Conservation (phyloP, 805 yeast species). For the Dipodascus geniculatus region DNA sequence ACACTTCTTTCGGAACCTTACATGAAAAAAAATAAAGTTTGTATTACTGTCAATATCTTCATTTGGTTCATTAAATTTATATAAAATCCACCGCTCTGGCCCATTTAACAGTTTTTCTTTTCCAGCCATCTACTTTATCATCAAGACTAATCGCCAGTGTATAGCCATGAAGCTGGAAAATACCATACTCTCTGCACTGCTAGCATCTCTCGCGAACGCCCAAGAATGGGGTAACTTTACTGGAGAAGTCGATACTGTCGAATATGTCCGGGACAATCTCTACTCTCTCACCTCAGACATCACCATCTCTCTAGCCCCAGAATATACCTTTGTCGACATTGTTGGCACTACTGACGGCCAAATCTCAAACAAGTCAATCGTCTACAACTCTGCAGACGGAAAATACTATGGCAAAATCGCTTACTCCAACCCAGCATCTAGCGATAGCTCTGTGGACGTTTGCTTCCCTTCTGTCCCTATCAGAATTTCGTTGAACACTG, state of each 20-base stretch:
- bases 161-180: background rate
- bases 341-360: background rate
- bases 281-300: background rate
- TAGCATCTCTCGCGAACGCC: background rate
- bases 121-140: background rate
- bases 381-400: background rate
- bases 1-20: background rate
- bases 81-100: background rate
- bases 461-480: constrained; percentile 1
- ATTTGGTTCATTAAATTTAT: background rate
- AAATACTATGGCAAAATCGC: background rate
- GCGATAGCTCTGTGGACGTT: background rate
- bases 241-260: background rate
- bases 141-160: background rate
- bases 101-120: background rate
- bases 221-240: background rate
- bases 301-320: background rate
- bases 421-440: background rate
- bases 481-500: background rate
- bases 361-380: background rate
- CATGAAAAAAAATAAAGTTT: background rate
- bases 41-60: background rate
- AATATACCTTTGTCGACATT: background rate
- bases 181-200: background rate
- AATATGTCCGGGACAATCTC: background rate